phyloP scores from a whole-genome alignment of 2,329 filamentous ascomycete genomes.

The Ceratocystis smalleyi region DNA sequence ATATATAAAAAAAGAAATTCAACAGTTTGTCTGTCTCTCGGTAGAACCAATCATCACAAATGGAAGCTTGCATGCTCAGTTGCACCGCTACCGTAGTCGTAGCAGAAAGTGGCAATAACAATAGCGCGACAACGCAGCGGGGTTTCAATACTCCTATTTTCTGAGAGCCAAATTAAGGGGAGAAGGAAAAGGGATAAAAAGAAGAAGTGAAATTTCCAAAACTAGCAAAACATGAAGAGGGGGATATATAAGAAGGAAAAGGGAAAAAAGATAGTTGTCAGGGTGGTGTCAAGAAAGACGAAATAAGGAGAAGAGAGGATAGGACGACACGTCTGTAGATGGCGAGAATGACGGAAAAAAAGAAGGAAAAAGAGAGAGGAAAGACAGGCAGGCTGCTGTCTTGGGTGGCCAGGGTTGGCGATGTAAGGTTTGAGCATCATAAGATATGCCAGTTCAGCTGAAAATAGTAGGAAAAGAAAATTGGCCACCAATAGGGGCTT shows the following conservation, averaged over 20 bases:
- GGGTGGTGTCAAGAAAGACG: constrained; percentile 6
- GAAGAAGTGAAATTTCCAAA: background rate
- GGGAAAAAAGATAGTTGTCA: background rate
- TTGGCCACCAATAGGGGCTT: background rate
- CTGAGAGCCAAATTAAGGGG: constrained; percentile 1
- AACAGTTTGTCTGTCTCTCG: background rate
- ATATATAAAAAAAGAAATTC: constrained; percentile 2
- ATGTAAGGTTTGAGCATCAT: background rate
- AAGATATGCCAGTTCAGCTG: background rate
- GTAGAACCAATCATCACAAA: background rate
- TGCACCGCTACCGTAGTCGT: background rate
- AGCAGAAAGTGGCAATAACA: background rate
- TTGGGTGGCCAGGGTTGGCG: background rate
- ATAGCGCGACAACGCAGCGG: background rate
- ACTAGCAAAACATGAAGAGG: background rate
- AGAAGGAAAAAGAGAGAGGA: background rate
- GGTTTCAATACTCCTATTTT: background rate
- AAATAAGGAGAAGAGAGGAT: background rate
- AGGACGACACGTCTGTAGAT: no score
- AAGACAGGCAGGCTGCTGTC: background rate
- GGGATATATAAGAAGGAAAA: constrained; percentile 9
- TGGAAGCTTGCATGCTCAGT: background rate
- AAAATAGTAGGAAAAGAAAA: background rate
- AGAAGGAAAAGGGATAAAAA: background rate
- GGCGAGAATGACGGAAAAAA: background rate